A percentile compares a stretch with the other conserved stretches of the same genome.
phyloP scores from a whole-genome alignment of 208 protist species.

The Leishmania tropica region DNA sequence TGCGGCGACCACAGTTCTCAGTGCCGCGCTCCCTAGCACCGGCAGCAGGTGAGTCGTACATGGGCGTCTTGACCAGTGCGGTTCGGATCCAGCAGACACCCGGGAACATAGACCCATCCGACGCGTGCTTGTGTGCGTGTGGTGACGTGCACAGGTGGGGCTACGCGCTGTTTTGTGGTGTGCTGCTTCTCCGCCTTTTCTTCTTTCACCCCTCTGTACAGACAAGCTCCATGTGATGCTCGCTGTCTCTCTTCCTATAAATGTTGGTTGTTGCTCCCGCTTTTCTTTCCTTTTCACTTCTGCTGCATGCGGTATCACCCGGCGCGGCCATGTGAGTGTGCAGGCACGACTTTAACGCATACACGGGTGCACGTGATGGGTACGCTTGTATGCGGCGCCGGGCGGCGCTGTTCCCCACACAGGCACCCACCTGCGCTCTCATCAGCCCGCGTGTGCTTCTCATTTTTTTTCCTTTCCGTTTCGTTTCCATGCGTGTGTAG shows the following conservation, averaged over 20 bases:
- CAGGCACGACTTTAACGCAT: neutral
- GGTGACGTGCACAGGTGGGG: neutral
- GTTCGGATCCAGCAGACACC: neutral
- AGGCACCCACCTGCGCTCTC: neutral
- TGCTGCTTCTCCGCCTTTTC: neutral
- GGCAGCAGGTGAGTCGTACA: neutral
- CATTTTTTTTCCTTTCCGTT: neutral
- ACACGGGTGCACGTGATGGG: neutral
- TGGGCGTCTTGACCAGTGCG: neutral
- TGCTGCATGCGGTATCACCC: neutral
- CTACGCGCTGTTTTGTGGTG: neutral
- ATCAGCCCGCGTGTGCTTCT: neutral
- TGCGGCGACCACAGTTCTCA: neutral
- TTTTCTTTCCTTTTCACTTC: neutral
- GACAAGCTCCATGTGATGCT: neutral
- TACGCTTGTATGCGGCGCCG: neutral
- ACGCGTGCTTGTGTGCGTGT: neutral
- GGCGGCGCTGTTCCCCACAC: neutral
- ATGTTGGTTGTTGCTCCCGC: neutral
- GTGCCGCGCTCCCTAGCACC: neutral
- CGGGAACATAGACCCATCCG: neutral
- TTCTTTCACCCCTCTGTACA: neutral
- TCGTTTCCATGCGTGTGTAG: neutral
- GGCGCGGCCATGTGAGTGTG: neutral
- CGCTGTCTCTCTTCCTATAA: neutral